These are phyloP conservation scores for Ophiostoma piceae DNA, from an alignment of 2,329 filamentous ascomycete species.

Conservation along the genomic window DNA sequence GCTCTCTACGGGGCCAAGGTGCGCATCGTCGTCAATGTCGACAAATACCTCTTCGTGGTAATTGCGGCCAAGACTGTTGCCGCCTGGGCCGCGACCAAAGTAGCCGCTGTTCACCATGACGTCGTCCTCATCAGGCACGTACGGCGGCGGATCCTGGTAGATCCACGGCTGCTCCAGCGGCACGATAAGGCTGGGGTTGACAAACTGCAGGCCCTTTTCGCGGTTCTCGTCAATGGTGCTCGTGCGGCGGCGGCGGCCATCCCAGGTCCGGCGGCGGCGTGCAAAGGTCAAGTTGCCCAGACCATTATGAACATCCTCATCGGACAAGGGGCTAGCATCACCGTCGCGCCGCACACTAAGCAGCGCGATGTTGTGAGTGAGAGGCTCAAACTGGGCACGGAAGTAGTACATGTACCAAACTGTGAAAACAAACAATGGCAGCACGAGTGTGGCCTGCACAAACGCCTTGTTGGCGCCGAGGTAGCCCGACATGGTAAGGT, in stretches of 20 bases:
- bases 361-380: conserved; percentile 89
- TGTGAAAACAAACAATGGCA: conserved; percentile 72
- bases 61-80: background rate
- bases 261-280: conserved; percentile 25
- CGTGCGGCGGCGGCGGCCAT: conserved; percentile 41
- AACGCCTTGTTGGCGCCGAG: conserved; percentile 71
- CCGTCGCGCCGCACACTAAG: conserved; percentile 69
- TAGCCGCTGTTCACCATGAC: conserved; percentile 13
- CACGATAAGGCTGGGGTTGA: conserved; percentile 68
- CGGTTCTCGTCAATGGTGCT: conserved; percentile 68
- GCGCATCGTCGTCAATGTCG: conserved; percentile 13
- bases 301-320: conserved; percentile 36
- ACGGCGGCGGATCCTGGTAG: conserved; percentile 50
- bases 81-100: background rate
- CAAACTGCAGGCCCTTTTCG: conserved; percentile 64
- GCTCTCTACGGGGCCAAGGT: background rate
- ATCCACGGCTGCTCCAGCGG: conserved; percentile 71
- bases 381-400: conserved; percentile 71
- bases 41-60: conserved; percentile 21
- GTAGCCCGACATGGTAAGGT: conserved; percentile 83
- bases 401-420: conserved; percentile 89
- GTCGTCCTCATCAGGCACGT: conserved; percentile 26
- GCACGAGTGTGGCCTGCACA: conserved; percentile 63
- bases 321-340: conserved; percentile 43
- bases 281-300: conserved; percentile 36